Evolutionary conservation across 1,139 yeast genomes (phyloP).

Genomic region (Suhomyces coccinellae): DNA sequence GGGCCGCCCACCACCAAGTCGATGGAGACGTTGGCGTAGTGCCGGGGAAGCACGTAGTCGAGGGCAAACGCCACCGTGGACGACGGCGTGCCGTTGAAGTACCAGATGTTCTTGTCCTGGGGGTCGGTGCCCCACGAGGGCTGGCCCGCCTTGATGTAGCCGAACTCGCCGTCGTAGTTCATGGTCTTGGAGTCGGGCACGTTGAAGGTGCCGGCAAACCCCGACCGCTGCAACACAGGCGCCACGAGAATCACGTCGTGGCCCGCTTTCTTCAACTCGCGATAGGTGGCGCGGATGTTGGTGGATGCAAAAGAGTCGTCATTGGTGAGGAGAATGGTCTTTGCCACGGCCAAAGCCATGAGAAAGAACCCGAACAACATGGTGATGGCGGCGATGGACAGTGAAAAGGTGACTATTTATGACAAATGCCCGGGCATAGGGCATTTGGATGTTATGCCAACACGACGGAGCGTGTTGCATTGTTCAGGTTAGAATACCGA

Average conservation of each 20-base stretch:
- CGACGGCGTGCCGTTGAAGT: slow-evolving; percentile 48
- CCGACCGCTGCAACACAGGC: slow-evolving; percentile 34
- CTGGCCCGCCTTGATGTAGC: slow-evolving; percentile 37
- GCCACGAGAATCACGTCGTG: slow-evolving; percentile 35
- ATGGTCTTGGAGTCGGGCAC: slow-evolving; percentile 25
- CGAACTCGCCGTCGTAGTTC: slow-evolving; percentile 36
- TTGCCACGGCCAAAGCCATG: slow-evolving; percentile 11
- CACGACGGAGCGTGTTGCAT: not conserved
- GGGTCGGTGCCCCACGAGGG: slow-evolving; percentile 48
- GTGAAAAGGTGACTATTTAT: not conserved
- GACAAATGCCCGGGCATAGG: too few species aligned
- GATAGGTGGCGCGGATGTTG: slow-evolving; percentile 34
- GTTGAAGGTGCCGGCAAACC: slow-evolving; percentile 32
- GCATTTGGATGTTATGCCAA: too few species aligned
- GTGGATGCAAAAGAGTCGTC: slow-evolving; percentile 37
- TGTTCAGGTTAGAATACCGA: slow-evolving; percentile 1
- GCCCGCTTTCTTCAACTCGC: slow-evolving; percentile 29
- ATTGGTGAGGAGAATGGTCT: slow-evolving; percentile 34
- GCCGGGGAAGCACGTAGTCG: slow-evolving; percentile 39
- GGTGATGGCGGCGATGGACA: not conserved
- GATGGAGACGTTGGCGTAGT: slow-evolving; percentile 32
- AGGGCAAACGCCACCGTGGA: slow-evolving; percentile 43
- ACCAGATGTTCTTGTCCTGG: slow-evolving; percentile 43
- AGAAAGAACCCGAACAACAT: slow-evolving; percentile 7
- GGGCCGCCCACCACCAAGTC: slow-evolving; percentile 50